Percentiles rank a stretch among this genome's conserved stretches.
These are phyloP conservation scores for Aspergillus panamensis DNA, from an alignment of 495 filamentous ascomycete genomes.

Conservation along the genomic window DNA sequence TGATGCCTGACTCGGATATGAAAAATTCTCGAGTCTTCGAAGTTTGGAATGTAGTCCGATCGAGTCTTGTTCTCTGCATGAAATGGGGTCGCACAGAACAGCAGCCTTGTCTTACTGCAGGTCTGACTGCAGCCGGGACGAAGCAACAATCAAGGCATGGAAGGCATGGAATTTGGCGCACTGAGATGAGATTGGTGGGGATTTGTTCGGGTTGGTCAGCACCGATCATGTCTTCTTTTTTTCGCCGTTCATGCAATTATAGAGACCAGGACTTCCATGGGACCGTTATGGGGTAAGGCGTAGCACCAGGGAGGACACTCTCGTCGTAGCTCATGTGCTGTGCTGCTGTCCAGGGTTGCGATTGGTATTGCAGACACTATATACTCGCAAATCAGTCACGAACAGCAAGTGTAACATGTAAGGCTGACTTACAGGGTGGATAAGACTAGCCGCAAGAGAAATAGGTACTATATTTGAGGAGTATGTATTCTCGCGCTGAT, in stretches of 20 bases:
- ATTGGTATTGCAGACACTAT: conserved; percentile 38
- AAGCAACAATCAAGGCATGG: no score
- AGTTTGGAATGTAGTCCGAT: neutral
- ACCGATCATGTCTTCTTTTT: neutral
- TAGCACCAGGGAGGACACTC: conserved; percentile 15
- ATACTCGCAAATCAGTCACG: neutral
- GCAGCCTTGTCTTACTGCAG: no score
- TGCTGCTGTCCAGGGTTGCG: conserved; percentile 42
- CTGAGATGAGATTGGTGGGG: neutral
- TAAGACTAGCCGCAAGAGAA: conserved; percentile 35
- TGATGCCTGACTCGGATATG: no score
- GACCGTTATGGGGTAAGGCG: conserved; percentile 3
- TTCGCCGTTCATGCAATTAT: conserved; percentile 6
- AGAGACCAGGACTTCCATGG: conserved; percentile 16
- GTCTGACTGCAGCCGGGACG: no score
- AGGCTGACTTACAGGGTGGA: conserved; percentile 32
- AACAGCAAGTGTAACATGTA: neutral
- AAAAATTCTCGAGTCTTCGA: neutral
- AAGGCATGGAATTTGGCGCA: neutral
- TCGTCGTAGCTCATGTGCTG: conserved; percentile 42
- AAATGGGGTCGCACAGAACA: no score
- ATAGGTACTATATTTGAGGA: conserved; percentile 34
- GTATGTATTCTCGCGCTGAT: conserved; percentile 26
- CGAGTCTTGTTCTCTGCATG: neutral
- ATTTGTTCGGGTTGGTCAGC: neutral